These are phyloP conservation scores for Phytophthora tubulina DNA, from an alignment of 352 stramenopile species.

Conservation along the genomic window DNA sequence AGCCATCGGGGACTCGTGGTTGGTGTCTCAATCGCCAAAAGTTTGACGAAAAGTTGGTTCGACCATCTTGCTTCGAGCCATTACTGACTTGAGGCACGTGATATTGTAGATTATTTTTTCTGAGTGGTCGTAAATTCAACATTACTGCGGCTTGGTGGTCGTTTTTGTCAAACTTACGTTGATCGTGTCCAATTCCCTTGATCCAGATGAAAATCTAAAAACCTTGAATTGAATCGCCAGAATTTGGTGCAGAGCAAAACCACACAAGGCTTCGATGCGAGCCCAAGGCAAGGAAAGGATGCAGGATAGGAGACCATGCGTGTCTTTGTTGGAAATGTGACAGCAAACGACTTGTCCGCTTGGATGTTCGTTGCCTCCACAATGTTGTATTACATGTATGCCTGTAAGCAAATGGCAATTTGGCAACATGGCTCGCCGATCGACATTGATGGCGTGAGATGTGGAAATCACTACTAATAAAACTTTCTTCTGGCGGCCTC, in stretches of 20 bases:
- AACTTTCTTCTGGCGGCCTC: no score
- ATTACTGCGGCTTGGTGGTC: constrained; percentile 1
- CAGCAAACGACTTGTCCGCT: no score
- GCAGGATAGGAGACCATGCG: no score
- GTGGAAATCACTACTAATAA: no score
- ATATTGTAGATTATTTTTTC: constrained; percentile 1
- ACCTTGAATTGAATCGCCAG: neutral
- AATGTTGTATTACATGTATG: no score
- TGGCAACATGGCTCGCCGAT: no score
- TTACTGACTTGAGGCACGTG: constrained; percentile 1
- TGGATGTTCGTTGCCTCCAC: no score
- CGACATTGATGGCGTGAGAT: no score
- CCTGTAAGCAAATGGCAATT: no score
- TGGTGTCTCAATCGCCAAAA: neutral
- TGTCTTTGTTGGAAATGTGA: no score
- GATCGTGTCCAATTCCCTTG: neutral
- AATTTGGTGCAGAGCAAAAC: neutral
- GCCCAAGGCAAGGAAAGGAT: no score
- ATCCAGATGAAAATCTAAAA: neutral
- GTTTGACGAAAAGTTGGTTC: neutral
- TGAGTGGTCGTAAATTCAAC: neutral
- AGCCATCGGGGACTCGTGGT: neutral
- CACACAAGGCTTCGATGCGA: no score
- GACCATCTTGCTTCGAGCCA: constrained; percentile 3
- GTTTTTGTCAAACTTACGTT: neutral